Percentiles rank a stretch among this genome's conserved stretches.
Evolutionary conservation across 768 basidiomycete species (phyloP).

Genomic region (Termitomyces sp.): DNA sequence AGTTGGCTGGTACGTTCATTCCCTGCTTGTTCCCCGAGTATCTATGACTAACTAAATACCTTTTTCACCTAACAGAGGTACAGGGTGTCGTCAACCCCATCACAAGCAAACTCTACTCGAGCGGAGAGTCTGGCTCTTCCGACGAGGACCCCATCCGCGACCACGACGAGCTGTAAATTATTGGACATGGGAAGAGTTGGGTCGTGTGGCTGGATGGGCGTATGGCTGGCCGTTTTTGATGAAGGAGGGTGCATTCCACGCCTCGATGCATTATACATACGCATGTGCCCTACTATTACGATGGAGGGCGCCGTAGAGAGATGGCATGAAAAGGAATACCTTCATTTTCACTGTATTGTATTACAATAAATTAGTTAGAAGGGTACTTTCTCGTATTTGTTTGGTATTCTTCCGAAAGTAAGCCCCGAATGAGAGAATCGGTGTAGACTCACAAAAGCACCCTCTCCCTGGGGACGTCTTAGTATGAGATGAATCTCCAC

Average conservation of each 20-base stretch:
- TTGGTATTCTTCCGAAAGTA: not conserved
- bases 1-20: constrained; percentile 52
- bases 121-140: constrained; percentile 31
- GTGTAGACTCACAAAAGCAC: too few relatives aligned
- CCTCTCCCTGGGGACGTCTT: too few relatives aligned
- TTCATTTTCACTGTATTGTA: constrained; percentile 18
- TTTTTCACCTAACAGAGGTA: constrained; percentile 43
- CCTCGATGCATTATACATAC: constrained; percentile 7
- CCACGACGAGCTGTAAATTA: constrained; percentile 48
- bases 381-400: constrained; percentile 3
- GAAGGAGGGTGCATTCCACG: constrained; percentile 9
- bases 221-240: not conserved
- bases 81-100: constrained; percentile 80
- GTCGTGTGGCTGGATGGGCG: not conserved
- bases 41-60: constrained; percentile 2
- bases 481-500: too few relatives aligned
- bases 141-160: constrained; percentile 41
- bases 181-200: not conserved
- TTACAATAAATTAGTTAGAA: constrained; percentile 20
- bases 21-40: not conserved
- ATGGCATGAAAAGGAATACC: constrained; percentile 16
- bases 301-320: constrained; percentile 7
- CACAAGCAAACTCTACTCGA: constrained; percentile 74
- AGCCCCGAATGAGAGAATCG: too few relatives aligned
- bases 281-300: constrained; percentile 6